These are phyloP conservation scores for Lasiosphaeriaceae sp. DNA, from an alignment of 495 filamentous ascomycete species.

Conservation along the genomic window DNA sequence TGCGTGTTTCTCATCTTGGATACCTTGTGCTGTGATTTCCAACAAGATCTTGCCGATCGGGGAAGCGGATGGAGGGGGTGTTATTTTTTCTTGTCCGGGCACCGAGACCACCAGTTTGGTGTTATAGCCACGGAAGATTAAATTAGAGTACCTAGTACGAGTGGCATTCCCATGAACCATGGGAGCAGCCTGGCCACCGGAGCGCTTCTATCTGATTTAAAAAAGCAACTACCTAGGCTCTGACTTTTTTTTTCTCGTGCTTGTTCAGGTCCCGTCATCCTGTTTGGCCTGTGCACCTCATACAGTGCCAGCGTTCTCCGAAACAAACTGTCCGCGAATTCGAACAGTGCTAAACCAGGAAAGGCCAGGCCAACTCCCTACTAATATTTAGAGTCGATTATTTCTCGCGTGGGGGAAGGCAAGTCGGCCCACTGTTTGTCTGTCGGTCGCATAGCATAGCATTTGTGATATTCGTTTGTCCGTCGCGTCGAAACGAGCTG, in stretches of 20 bases:
- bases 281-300: too few species aligned
- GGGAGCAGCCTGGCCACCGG: not conserved
- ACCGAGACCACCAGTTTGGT: not conserved
- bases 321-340: too few species aligned
- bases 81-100: not conserved
- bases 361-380: too few species aligned
- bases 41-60: not conserved
- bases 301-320: too few species aligned
- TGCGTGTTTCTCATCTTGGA: not conserved
- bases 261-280: too few species aligned
- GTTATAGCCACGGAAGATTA: not conserved
- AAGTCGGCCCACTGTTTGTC: too few species aligned
- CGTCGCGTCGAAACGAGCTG: not conserved
- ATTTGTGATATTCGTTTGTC: not conserved
- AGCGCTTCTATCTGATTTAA: not conserved
- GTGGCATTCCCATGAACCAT: not conserved
- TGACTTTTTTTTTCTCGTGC: too few species aligned
- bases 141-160: not conserved
- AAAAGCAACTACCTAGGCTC: too few species aligned
- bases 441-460: not conserved
- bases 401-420: too few species aligned
- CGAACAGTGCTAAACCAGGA: too few species aligned
- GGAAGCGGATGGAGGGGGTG: not conserved
- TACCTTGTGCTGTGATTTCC: not conserved
- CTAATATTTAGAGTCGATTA: too few species aligned